Percentiles rank a stretch among this genome's conserved stretches.
Conservation (phyloP, 1,284 basidiomycete species). For the Cutaneotrichosporon spelunceum region DNA sequence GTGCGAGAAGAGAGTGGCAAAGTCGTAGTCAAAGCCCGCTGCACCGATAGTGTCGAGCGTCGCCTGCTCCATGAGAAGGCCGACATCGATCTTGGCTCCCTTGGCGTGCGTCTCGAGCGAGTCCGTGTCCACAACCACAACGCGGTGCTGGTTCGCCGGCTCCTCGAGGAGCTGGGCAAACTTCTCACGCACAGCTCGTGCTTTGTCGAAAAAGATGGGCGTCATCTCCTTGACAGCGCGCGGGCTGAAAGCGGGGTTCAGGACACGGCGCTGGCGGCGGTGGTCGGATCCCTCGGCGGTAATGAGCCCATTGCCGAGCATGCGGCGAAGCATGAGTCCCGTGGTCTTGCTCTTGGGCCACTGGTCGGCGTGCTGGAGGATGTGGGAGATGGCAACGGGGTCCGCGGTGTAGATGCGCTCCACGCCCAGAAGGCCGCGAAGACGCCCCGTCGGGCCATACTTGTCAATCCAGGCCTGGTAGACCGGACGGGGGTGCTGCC, state of each 20-base stretch:
- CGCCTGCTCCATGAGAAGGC: conserved; percentile 49
- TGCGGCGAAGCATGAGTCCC: conserved; percentile 47
- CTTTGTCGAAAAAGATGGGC: conserved; percentile 64
- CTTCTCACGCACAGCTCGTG: conserved; percentile 36
- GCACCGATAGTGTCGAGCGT: conserved; percentile 67
- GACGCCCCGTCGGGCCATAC: conserved; percentile 23
- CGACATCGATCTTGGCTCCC: conserved; percentile 15
- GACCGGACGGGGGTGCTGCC: conserved; percentile 10
- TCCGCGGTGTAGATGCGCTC: conserved; percentile 57
- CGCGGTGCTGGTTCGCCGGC: conserved; percentile 1
- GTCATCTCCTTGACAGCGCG: conserved; percentile 33
- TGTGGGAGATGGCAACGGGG: conserved; percentile 60
- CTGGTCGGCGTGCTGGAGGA: conserved; percentile 61
- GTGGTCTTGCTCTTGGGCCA: conserved; percentile 67
- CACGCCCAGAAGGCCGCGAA: neutral
- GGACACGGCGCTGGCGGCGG: conserved; percentile 55
- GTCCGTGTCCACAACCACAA: conserved; percentile 13
- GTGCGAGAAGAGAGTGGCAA: conserved; percentile 37
- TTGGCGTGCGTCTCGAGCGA: neutral
- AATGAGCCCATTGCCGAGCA: conserved; percentile 24
- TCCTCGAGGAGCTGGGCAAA: conserved; percentile 65
- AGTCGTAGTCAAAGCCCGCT: conserved; percentile 63
- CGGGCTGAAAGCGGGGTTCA: conserved; percentile 51
- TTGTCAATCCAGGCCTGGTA: conserved; percentile 22
- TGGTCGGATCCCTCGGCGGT: conserved; percentile 56